Evolutionary conservation across 345 rosid genomes (phyloP), one percentile per base, ranked within the genome.

Genomic region (Syzygium aromaticum): DNA sequence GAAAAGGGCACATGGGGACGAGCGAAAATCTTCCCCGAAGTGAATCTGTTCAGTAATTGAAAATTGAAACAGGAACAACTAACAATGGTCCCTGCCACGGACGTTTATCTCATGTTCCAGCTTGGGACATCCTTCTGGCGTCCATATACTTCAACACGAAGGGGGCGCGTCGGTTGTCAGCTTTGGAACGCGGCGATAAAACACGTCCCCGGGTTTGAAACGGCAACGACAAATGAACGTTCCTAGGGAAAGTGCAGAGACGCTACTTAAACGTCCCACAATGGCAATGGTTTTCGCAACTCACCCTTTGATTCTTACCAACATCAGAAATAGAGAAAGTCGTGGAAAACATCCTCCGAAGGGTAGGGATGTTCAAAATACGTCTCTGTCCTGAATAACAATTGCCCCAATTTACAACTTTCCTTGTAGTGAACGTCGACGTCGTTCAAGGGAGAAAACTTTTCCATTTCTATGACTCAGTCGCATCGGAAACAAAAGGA

Each of bases 371-470:
- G 30, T 61, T 61, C 27, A 15, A 28, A 64, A 28, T 64, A 4
- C 33, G 19, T 64, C 22, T 7, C 3, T 16, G n/a, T 57, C n/a
- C 1, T 25, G 63, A n/a, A 25, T 5, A 57, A 57, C 28, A 57
- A 53, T 16, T 25, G 10, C 77, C 38, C 10, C 77, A 15, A 28
- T 63, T 14, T 63, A 28, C 77, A 63, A 14, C 77, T 28, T 28
- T 27, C 63, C 77, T 38, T 14, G 2, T 6, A 0, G 77, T n/a
- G 1, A 0, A n/a, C 0, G 5, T 28, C 30, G 38, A 63, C 38
- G 38, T 63, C 38, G 22, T 64, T 63, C 77, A 14, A 63, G 38
- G 77, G 77, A 28, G 73, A 13, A 14, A 14, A 14, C 19, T 63
- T 63, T 63, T 28, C 5, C 40, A 0, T 30, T 63, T 63, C 21